Base-by-base conservation (phyloP, 805 yeast species). In the Candida tibetensis region DNA sequence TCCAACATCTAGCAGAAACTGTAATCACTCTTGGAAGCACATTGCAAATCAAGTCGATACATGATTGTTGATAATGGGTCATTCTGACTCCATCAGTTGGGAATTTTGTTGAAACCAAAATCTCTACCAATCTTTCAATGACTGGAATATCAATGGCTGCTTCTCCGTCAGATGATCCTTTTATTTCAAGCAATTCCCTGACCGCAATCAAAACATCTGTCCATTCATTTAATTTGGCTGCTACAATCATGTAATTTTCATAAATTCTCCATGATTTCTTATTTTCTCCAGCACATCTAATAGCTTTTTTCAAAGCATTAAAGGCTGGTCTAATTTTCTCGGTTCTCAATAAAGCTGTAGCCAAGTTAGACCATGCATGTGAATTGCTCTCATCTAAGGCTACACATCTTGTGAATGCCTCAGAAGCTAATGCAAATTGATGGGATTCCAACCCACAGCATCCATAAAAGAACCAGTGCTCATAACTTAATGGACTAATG, bases 401-500 rank as follows among this genome's bases (percentile, higher is more conserved):
- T 22, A 89, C 90, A 64, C 96, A 88, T 52, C 97, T 72, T 0
- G 95, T 82, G 57, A 93, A 90, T 0, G 96, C 96, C 55, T 86
- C 95, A 0, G 95, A 81, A 0, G 97, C 95, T 30, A 85, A 61
- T 17, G 81, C 84, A 64, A 74, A 85, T 48, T 82, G 79, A 5
- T 65, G 72, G 10, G 78, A 60, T 54, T 88, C 96, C 34, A 93
- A 66, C 0, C 95, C 96, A 39, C 90, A 69, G 55, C 96, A 87
- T 4, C 98, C 98, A 54, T 90, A 89, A 52, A 89, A 78, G 57
- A 81, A 91, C 95, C 98, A 89, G 25, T 91, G 84, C 14, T 84
- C 86, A 49, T 76, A 79, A 50, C 76, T 77, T 37, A 87, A 66
- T 7, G 96, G 93, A 55, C 82, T 82, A 18, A 79, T 78, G 16